Base-by-base conservation (phyloP, 2,329 filamentous ascomycete genomes). In the Aspergillus quadricinctus region DNA sequence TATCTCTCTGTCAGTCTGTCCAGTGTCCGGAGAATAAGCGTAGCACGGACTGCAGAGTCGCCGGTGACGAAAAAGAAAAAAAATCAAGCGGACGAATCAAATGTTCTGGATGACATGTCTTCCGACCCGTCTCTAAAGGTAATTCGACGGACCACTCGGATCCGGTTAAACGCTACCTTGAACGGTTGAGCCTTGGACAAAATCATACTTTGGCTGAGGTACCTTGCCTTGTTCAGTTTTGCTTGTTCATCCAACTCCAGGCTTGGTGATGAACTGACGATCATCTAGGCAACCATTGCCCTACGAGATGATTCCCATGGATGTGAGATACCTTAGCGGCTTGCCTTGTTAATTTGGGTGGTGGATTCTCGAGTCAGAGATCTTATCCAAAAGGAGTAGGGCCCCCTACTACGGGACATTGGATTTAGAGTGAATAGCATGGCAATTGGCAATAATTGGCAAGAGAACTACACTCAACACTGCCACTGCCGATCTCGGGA, bases 401-500 rank as follows among this genome's bases (percentile, higher is more conserved):
- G 3, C 31, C 31, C 17, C 17, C 7, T 17, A 17, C 4, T 35
- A 14, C 11, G 11, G 11, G 11, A 37, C 31, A 17, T 37, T 37
- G 3, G 14, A 17, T 37, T 37, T 7, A 17, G 14, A 37, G 14
- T 17, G 31, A 37, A 37, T n/a, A 37, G 3, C 31, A 37, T 17
- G 14, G 31, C 23, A 23, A 23, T 23, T 23, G 23, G 23, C 21
- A 10, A 23, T 3, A 23, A 23, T 23, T 23, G 23, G 23, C 21
- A 10, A 23, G 7, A 23, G 10, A 45, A 49, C 7, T n/a, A 50
- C 43, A 43, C 8, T 14, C 25, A 37, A 65, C 68, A 66, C 61
- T 63, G 59, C 62, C 59, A 63, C 61, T 60, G 67, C 64, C 65
- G 67, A 70, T 69, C 68, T 65, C 62, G 63, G 66, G 63, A 58